Conservation (phyloP, 345 rosid species). For the Excoecaria cochinchinensis region DNA sequence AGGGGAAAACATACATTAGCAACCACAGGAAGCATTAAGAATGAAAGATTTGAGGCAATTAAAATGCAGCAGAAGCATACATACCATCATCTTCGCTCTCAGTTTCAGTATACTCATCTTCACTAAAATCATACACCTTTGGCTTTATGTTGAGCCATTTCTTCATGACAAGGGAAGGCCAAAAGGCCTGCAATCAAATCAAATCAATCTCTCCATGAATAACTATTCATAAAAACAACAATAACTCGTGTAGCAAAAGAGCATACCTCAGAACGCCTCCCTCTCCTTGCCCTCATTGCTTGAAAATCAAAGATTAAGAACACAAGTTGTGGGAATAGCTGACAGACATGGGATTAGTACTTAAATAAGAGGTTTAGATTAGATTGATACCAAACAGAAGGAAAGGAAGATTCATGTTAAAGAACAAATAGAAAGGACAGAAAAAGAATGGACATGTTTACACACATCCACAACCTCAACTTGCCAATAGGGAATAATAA, state of each 20-base stretch:
- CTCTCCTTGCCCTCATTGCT: conserved; percentile 57
- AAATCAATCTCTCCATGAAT: conserved; percentile 14
- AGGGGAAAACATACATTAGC: conserved; percentile 11
- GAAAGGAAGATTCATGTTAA: conserved; percentile 44
- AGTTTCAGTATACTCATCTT: conserved; percentile 85
- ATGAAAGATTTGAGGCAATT: not conserved
- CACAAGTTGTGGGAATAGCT: not conserved
- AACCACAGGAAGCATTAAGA: conserved; percentile 1
- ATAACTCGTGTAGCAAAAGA: not conserved
- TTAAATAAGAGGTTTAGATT: conserved; percentile 30
- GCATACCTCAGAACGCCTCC: conserved; percentile 73
- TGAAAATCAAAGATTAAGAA: conserved; percentile 16
- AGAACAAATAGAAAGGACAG: conserved; percentile 47
- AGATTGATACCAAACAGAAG: conserved; percentile 36
- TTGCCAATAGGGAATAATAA: conserved; percentile 38
- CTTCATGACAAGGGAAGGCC: conserved; percentile 96
- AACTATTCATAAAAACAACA: not conserved
- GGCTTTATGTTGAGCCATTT: conserved; percentile 96
- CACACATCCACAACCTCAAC: conserved; percentile 57
- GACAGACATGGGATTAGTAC: conserved; percentile 30
- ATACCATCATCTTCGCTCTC: conserved; percentile 96
- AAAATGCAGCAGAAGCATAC: conserved; percentile 25
- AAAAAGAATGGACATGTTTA: conserved; percentile 43
- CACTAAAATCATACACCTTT: conserved; percentile 77
- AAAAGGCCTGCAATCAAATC: conserved; percentile 55